phyloP scores from a whole-genome alignment of 768 basidiomycete species.

The Mycena galericulata region DNA sequence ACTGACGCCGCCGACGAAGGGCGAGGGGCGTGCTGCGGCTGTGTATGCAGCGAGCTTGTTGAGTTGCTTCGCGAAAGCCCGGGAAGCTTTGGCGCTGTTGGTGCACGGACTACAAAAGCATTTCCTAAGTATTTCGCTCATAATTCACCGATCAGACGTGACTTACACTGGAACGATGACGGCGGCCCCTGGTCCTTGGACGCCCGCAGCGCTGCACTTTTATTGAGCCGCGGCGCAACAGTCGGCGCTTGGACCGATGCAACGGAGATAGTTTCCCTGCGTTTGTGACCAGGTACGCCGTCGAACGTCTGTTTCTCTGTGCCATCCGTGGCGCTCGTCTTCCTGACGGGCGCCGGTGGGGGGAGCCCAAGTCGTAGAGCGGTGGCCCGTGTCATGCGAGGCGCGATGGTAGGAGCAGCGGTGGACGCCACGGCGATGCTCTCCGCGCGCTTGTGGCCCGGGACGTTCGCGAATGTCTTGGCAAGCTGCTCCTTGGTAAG shows the following conservation, averaged over 20 bases:
- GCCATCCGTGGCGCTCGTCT: slow-evolving; percentile 49
- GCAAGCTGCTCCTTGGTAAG: slow-evolving; percentile 70
- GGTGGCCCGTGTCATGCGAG: slow-evolving; percentile 83
- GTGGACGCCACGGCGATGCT: slow-evolving; percentile 81
- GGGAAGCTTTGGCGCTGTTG: slow-evolving; percentile 56
- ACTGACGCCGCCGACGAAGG: slow-evolving; percentile 56
- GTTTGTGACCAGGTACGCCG: slow-evolving; percentile 88
- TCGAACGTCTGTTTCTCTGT: slow-evolving; percentile 67
- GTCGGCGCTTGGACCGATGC: slow-evolving; percentile 73
- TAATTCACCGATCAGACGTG: background rate
- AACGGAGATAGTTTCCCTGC: slow-evolving; percentile 80
- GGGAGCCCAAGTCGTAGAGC: slow-evolving; percentile 72
- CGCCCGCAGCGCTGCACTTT: slow-evolving; percentile 76
- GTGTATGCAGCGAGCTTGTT: slow-evolving; percentile 42
- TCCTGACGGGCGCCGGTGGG: slow-evolving; percentile 55
- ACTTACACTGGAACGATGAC: slow-evolving; percentile 79
- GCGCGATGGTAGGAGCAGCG: slow-evolving; percentile 76
- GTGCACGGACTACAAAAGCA: slow-evolving; percentile 57
- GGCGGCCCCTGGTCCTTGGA: slow-evolving; percentile 73
- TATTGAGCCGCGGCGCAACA: slow-evolving; percentile 81
- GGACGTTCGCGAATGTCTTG: slow-evolving; percentile 80
- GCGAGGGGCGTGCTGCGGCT: slow-evolving; percentile 50
- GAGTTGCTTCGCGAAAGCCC: slow-evolving; percentile 61
- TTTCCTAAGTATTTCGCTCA: slow-evolving; percentile 18
- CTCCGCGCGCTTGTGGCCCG: slow-evolving; percentile 81